Conservation (phyloP, 495 filamentous ascomycete species). For the Penicillium lividum region DNA sequence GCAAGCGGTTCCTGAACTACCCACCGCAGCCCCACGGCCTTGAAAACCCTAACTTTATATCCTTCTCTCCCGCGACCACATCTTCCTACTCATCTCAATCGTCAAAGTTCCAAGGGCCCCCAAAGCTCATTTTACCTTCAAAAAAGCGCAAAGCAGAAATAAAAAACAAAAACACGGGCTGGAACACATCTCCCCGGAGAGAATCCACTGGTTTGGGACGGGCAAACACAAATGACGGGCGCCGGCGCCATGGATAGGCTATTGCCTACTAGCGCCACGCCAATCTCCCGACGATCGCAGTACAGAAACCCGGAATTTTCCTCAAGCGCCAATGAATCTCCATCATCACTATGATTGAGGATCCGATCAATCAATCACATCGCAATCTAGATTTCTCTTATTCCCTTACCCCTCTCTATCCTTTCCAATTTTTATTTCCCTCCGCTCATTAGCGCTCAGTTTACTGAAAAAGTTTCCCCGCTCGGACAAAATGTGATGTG, state of each 20-base stretch:
- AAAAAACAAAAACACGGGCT: constrained; percentile 3
- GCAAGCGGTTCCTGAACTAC: constrained; percentile 22
- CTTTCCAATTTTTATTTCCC: background rate
- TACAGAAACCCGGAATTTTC: background rate
- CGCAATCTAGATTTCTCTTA: background rate
- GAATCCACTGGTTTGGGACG: constrained; percentile 3
- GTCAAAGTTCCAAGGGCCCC: background rate
- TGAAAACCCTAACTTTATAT: constrained; percentile 19
- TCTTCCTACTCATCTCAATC: background rate
- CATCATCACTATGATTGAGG: constrained; percentile 13
- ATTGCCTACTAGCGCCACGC: constrained; percentile 33
- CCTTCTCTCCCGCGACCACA: background rate
- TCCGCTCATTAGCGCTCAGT: background rate
- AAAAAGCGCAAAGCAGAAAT: background rate
- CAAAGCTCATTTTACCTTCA: background rate
- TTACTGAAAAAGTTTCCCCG: constrained; percentile 2
- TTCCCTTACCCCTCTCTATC: background rate
- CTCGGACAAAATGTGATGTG: constrained; percentile 1
- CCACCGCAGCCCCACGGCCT: constrained; percentile 26
- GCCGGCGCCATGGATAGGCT: constrained; percentile 20
- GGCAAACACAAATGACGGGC: constrained; percentile 7
- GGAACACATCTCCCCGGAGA: background rate
- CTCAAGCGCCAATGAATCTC: constrained; percentile 9
- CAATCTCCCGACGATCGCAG: constrained; percentile 13
- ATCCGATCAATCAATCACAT: background rate